A percentile compares a stretch with the other conserved stretches of the same genome.
phyloP scores from a whole-genome alignment of 495 filamentous ascomycete genomes.

The Achaetomiella virescens region DNA sequence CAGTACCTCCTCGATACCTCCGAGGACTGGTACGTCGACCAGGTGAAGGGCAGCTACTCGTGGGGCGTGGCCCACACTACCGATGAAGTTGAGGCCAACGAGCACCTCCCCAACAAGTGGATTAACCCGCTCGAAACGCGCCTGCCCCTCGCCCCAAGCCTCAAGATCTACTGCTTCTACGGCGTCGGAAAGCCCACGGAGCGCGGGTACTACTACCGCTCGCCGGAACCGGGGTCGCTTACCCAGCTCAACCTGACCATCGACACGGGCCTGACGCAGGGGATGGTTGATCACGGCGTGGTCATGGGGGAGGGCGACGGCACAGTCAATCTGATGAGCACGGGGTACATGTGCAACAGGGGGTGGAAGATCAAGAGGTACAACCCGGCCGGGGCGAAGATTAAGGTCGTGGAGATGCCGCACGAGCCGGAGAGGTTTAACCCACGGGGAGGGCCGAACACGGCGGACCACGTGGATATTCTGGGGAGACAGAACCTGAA shows the following conservation, averaged over 20 bases:
- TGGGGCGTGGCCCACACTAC: conserved; percentile 79
- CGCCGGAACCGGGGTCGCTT: conserved; percentile 55
- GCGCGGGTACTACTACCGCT: conserved; percentile 82
- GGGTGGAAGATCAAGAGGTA: conserved; percentile 92
- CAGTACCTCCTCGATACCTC: conserved; percentile 68
- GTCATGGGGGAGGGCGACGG: conserved; percentile 92
- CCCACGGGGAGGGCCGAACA: conserved; percentile 88
- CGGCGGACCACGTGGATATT: conserved; percentile 96
- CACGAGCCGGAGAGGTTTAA: conserved; percentile 92
- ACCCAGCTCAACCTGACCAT: conserved; percentile 80
- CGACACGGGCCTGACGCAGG: conserved; percentile 66
- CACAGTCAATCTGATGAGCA: conserved; percentile 81
- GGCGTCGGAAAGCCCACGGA: conserved; percentile 89
- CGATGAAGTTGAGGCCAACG: conserved; percentile 80
- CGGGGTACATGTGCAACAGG: conserved; percentile 92
- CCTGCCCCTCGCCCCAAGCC: conserved; percentile 76
- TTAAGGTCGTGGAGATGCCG: conserved; percentile 90
- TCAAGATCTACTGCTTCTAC: conserved; percentile 99
- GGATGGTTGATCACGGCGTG: conserved; percentile 76
- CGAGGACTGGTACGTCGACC: conserved; percentile 78
- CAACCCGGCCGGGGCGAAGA: conserved; percentile 74
- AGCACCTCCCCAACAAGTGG: conserved; percentile 78
- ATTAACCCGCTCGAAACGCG: conserved; percentile 90
- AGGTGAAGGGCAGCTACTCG: conserved; percentile 69
- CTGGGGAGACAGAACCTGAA: conserved; percentile 83